Conservation (phyloP, 495 filamentous ascomycete species). For the Neurospora sp. region DNA sequence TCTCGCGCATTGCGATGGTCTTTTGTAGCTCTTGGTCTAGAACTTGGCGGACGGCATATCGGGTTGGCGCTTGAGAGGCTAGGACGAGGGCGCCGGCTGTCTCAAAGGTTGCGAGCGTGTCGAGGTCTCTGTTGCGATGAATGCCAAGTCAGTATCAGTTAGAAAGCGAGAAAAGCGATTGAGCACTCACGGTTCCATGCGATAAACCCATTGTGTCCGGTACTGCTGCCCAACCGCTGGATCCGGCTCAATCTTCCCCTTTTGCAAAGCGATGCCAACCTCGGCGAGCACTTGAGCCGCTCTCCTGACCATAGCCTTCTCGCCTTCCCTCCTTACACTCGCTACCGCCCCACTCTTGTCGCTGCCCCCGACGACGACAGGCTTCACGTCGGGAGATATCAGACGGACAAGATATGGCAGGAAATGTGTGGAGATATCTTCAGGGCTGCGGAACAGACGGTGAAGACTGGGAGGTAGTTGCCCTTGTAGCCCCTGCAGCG, state of each 20-base stretch:
- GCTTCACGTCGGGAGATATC: conserved; percentile 80
- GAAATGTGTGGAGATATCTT: conserved; percentile 68
- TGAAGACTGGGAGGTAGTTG: conserved; percentile 51
- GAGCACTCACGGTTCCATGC: conserved; percentile 81
- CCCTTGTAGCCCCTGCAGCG: conserved; percentile 41
- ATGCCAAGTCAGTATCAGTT: background rate
- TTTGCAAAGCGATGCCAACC: conserved; percentile 71
- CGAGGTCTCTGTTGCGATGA: conserved; percentile 35
- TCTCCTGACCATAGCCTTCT: conserved; percentile 67
- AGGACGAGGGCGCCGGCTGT: conserved; percentile 39
- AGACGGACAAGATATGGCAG: conserved; percentile 74
- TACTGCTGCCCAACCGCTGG: conserved; percentile 28
- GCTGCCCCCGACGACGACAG: conserved; percentile 73
- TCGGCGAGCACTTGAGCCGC: conserved; percentile 72
- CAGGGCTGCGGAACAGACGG: conserved; percentile 65
- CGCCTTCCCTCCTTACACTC: conserved; percentile 73
- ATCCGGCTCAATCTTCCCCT: conserved; percentile 61
- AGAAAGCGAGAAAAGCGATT: background rate
- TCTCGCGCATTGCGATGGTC: conserved; percentile 49
- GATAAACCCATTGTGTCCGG: conserved; percentile 65
- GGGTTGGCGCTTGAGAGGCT: conserved; percentile 51
- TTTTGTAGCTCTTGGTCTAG: conserved; percentile 80
- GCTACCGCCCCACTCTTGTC: conserved; percentile 56
- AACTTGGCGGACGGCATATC: conserved; percentile 85
- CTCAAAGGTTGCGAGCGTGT: conserved; percentile 54